Percentiles rank a stretch among this genome's conserved stretches.
Conservation (phyloP, 1,284 basidiomycete genomes). For the Papiliotrema terrestris region DNA sequence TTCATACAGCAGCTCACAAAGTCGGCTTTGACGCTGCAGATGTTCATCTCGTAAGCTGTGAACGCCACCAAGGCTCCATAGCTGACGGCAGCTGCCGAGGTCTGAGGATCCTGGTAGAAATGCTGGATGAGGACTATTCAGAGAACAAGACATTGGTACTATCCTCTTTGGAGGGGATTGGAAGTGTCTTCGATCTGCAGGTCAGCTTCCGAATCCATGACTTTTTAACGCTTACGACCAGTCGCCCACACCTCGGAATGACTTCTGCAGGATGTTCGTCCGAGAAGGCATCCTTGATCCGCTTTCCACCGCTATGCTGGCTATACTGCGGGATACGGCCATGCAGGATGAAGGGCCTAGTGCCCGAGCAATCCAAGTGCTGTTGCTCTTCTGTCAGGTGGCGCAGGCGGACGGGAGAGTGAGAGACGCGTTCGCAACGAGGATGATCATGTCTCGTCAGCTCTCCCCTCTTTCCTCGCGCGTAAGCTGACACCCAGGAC, state of each 20-base stretch:
- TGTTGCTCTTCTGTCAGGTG: slow-evolving; percentile 91
- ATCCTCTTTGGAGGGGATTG: slow-evolving; percentile 89
- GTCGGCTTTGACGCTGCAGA: slow-evolving; percentile 87
- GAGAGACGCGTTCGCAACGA: slow-evolving; percentile 80
- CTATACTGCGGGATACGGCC: slow-evolving; percentile 71
- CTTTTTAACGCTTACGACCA: slow-evolving; percentile 48
- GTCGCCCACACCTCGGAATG: slow-evolving; percentile 92
- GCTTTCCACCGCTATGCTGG: slow-evolving; percentile 79
- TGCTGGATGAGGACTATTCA: slow-evolving; percentile 91
- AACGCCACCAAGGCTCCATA: background rate
- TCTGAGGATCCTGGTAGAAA: slow-evolving; percentile 86
- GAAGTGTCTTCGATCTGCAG: slow-evolving; percentile 86
- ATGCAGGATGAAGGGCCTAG: slow-evolving; percentile 64
- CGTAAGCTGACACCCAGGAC: slow-evolving; percentile 53
- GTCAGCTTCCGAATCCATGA: slow-evolving; percentile 20
- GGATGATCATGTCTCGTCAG: slow-evolving; percentile 84
- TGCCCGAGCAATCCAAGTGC: slow-evolving; percentile 80
- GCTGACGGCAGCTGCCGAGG: slow-evolving; percentile 70
- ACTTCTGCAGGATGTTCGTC: slow-evolving; percentile 98
- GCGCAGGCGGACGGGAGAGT: slow-evolving; percentile 91
- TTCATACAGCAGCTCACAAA: slow-evolving; percentile 90
- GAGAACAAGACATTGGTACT: slow-evolving; percentile 87
- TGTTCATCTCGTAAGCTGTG: slow-evolving; percentile 82
- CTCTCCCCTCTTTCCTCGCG: slow-evolving; percentile 16
- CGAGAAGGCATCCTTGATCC: slow-evolving; percentile 91